Evolutionary conservation across 768 basidiomycete genomes (phyloP).

Genomic region (Calocera cornea): DNA sequence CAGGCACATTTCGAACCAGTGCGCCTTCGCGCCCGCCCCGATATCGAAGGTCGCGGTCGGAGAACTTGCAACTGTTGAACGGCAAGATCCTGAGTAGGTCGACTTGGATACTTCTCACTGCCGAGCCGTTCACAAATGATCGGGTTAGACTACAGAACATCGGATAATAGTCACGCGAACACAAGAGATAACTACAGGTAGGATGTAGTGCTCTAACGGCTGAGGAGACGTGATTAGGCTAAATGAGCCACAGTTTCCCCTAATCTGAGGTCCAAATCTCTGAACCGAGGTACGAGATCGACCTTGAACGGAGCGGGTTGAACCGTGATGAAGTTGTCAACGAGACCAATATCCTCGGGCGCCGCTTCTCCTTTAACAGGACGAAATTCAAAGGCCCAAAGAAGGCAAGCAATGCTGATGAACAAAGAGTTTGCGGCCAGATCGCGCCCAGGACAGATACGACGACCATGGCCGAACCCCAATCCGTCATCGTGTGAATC

Average conservation of each 20-base stretch:
- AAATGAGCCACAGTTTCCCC: neutral
- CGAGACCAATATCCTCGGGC: neutral
- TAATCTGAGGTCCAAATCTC: neutral
- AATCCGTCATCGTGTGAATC: neutral
- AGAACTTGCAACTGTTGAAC: too few species aligned
- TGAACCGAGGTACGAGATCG: neutral
- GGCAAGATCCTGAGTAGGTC: too few species aligned
- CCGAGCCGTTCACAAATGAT: too few species aligned
- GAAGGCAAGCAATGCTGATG: constrained; percentile 5
- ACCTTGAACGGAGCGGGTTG: neutral
- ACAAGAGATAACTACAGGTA: too few species aligned
- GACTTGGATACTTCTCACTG: too few species aligned
- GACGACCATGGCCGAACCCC: constrained; percentile 9
- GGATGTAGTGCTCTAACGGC: too few species aligned
- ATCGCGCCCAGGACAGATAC: constrained; percentile 8
- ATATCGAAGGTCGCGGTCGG: too few species aligned
- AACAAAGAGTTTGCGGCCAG: constrained; percentile 5
- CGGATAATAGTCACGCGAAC: too few species aligned
- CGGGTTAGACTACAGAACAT: too few species aligned
- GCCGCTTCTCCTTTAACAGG: neutral
- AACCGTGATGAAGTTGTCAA: neutral
- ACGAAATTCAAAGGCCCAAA: constrained; percentile 10
- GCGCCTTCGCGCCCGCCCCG: too few species aligned
- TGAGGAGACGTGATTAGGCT: too few species aligned
- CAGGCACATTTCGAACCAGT: too few species aligned